A percentile compares a stretch with the other conserved stretches of the same genome.
Evolutionary conservation across 2,329 filamentous ascomycete species (phyloP).

Genomic region (Saccharata proteae): DNA sequence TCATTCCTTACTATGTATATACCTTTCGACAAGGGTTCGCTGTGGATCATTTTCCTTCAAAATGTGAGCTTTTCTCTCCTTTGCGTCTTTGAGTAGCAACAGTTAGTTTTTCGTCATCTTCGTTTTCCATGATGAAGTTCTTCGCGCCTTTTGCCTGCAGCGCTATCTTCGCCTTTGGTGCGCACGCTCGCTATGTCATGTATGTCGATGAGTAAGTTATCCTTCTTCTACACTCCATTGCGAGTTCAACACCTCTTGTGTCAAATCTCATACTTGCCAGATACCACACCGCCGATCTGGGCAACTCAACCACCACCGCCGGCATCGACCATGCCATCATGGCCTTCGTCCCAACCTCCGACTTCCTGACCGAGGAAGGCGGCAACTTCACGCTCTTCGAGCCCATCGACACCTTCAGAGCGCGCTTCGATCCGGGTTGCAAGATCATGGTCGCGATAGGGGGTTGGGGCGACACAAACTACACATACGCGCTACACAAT

Average conservation of each 20-base stretch:
- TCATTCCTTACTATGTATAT: no score
- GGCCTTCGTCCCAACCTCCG: conserved; percentile 27
- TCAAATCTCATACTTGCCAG: no score
- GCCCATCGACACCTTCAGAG: conserved; percentile 38
- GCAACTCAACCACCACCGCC: conserved; percentile 11
- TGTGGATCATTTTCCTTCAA: no score
- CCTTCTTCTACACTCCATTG: no score
- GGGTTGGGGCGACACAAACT: conserved; percentile 55
- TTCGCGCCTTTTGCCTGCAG: not conserved
- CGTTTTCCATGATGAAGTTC: conserved; percentile 4
- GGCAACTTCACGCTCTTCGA: conserved; percentile 42
- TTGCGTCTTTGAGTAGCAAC: not conserved
- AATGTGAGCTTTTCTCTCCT: no score
- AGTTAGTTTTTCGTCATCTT: not conserved
- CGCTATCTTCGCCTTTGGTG: conserved; percentile 3
- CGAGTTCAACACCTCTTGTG: no score
- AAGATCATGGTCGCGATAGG: conserved; percentile 61
- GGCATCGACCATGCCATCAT: conserved; percentile 25
- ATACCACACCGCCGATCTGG: conserved; percentile 4
- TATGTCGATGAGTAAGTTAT: conserved; percentile 7
- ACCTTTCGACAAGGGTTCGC: no score
- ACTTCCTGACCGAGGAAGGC: conserved; percentile 16
- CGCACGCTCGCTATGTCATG: conserved; percentile 7
- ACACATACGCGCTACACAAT: conserved; percentile 12
- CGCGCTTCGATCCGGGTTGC: conserved; percentile 41